Evolutionary conservation across 2,329 filamentous ascomycete species (phyloP).

Genomic region (Fusarium transvaalense): DNA sequence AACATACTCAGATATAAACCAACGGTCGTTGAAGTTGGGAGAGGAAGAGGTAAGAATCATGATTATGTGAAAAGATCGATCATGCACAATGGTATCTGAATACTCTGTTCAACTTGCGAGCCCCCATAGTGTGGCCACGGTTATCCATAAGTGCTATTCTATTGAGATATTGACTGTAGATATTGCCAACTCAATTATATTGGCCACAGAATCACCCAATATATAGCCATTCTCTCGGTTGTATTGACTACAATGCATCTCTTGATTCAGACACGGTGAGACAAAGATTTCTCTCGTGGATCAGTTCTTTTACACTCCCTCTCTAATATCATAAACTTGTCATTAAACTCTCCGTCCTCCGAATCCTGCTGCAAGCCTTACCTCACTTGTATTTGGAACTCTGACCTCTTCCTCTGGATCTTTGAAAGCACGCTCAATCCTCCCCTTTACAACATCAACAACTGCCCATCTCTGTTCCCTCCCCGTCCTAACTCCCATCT

Average conservation of each 20-base stretch:
- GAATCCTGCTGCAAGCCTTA: conserved; percentile 23
- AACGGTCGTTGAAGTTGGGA: neutral
- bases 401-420: conserved; percentile 1
- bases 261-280: neutral
- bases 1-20: neutral
- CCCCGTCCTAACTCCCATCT: conserved; percentile 47
- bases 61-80: neutral
- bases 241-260: neutral
- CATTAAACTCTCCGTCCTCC: conserved; percentile 21
- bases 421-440: conserved; percentile 57
- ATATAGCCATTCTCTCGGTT: too few relatives aligned
- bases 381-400: conserved; percentile 8
- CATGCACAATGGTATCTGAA: too few relatives aligned
- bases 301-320: neutral
- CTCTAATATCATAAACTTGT: neutral
- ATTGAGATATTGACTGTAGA: neutral
- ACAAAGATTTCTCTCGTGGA: neutral
- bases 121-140: too few relatives aligned
- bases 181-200: neutral
- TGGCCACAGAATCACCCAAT: neutral
- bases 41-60: neutral
- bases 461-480: conserved; percentile 68
- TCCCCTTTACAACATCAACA: conserved; percentile 58
- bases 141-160: neutral
- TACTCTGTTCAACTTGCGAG: neutral